phyloP scores from a whole-genome alignment of 768 basidiomycete species.

The Suillus paluster region DNA sequence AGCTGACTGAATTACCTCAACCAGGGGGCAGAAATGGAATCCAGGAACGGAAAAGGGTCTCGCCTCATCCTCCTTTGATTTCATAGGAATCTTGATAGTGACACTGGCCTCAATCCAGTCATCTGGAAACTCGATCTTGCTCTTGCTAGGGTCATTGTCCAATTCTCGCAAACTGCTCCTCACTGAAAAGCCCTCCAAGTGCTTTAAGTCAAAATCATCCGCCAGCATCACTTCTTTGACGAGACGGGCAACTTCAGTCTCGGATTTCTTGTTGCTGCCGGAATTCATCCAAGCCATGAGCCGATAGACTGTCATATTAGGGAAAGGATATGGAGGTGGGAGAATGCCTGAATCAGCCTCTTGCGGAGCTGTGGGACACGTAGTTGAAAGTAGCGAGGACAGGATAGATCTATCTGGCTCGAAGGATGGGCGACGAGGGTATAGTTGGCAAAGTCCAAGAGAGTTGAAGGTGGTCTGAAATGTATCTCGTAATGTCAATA shows the following conservation, averaged over 20 bases:
- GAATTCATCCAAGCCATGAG: conserved; percentile 10
- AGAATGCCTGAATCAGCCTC: not conserved
- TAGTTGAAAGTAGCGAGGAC: not conserved
- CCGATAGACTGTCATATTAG: conserved; percentile 9
- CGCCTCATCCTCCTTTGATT: too few species aligned
- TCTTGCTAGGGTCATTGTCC: not conserved
- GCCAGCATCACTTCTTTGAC: not conserved
- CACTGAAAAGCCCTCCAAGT: not conserved
- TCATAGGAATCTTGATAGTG: not conserved
- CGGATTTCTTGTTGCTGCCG: conserved; percentile 4
- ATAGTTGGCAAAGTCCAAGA: too few species aligned
- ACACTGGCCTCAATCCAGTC: not conserved
- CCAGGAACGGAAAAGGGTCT: conserved; percentile 1
- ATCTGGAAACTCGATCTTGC: not conserved
- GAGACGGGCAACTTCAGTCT: not conserved
- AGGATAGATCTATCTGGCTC: not conserved
- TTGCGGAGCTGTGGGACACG: not conserved
- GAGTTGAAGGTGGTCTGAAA: not conserved
- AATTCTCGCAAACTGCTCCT: not conserved
- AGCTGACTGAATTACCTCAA: too few species aligned
- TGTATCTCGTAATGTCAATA: not conserved
- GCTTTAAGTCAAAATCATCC: too few species aligned
- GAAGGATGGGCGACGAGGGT: not conserved
- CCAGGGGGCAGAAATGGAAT: too few species aligned
- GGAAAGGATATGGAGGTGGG: conserved; percentile 11